Conservation (phyloP, 2,329 filamentous ascomycete genomes). For the Hypoxylon sp. region DNA sequence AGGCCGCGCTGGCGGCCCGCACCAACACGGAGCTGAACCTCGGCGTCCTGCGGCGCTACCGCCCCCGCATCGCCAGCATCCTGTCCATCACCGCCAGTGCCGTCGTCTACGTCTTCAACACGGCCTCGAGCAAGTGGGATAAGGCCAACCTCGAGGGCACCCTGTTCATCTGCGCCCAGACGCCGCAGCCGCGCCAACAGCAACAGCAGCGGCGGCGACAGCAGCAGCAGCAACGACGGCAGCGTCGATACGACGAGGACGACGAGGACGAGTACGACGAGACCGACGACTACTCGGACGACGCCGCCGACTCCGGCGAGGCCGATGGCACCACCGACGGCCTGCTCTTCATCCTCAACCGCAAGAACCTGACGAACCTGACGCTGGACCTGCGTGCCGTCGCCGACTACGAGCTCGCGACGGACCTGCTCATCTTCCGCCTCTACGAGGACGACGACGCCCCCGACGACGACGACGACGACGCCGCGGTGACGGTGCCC, state of each 20-base stretch:
- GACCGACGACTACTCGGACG: conserved; percentile 16
- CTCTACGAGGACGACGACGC: conserved; percentile 42
- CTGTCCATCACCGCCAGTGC: conserved; percentile 84
- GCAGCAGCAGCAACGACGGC: no score
- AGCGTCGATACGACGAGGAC: no score
- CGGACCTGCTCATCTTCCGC: conserved; percentile 61
- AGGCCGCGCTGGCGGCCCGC: conserved; percentile 65
- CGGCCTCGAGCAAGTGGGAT: conserved; percentile 72
- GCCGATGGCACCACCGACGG: conserved; percentile 50
- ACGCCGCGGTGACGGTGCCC: conserved; percentile 13
- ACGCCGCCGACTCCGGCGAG: no score
- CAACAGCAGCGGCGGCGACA: no score
- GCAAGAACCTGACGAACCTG: conserved; percentile 75
- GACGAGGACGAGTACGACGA: conserved; percentile 42
- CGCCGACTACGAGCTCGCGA: conserved; percentile 68
- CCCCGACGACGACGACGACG: conserved; percentile 32
- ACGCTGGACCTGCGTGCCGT: conserved; percentile 69
- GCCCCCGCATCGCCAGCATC: conserved; percentile 76
- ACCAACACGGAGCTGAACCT: conserved; percentile 90
- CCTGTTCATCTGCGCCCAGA: conserved; percentile 81
- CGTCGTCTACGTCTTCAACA: conserved; percentile 79
- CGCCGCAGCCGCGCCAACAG: conserved; percentile 28
- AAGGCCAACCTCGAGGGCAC: conserved; percentile 87
- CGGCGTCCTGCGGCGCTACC: conserved; percentile 80
- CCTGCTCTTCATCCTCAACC: conserved; percentile 77